Evolutionary conservation across 1,284 basidiomycete genomes (phyloP), one percentile per base, ranked within the genome.

Genomic region (Trichosporon ovoides): DNA sequence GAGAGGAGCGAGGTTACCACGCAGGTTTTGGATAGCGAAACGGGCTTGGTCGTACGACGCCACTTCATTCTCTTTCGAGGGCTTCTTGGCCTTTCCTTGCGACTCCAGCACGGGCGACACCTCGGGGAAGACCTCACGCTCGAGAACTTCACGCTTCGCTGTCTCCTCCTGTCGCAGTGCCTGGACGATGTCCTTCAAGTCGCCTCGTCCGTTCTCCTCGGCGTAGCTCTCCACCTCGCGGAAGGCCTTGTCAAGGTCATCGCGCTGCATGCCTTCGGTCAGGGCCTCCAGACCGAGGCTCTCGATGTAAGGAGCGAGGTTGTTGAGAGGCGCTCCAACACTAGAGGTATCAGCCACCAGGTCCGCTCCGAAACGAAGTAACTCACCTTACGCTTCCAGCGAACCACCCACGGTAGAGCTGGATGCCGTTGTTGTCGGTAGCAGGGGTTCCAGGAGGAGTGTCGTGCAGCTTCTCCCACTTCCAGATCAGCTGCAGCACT

Each of bases 11-110:
- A 93, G 82, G 64, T 60, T 83, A 80, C 50, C 87, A 81, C 63
- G 91, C 79, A 66, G 84, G 83, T 57, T 84, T 77, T 57, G 88
- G 79, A 77, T 91, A 85, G 79, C 65, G 65, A 75, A 77, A 33
- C 76, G 70, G 16, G 73, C 63, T 38, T 64, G 48, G 31, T 20
- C 16, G 7, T 52, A 16, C 12, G 31, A 22, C 4, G 37, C 12
- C 13, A 43, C 57, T 34, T 35, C 50, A 43, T 38, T 16, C 43
- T 58, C 56, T 13, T 36, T 52, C 33, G 18, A 53, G 55, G 33
- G 55, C 37, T 56, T 46, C 31, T 50, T 52, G 36, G 37, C 11
- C 24, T 22, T 34, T 54, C 58, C 58, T n/a, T 20, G 20, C 14
- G 31, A 38, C 52, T 69, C 72, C 19, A 67, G 24, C 1, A 76